Percentiles rank a stretch among this genome's conserved stretches.
phyloP scores from a whole-genome alignment of 495 filamentous ascomycete species.

The Penicillium longicatenatum region DNA sequence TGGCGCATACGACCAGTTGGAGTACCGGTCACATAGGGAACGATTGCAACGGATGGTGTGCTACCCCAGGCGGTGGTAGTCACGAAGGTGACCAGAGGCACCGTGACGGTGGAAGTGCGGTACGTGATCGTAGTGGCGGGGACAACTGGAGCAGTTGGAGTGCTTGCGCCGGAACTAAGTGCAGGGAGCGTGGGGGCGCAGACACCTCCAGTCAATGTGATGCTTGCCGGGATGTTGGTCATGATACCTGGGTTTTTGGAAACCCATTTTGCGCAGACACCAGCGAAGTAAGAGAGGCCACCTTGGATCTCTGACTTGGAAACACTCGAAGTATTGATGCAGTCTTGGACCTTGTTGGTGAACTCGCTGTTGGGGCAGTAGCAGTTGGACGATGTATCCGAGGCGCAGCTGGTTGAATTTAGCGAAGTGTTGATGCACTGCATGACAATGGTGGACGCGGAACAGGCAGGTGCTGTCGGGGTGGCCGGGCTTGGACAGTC shows the following conservation, averaged over 20 bases:
- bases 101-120: constrained; percentile 64
- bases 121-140: constrained; percentile 65
- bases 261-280: constrained; percentile 81
- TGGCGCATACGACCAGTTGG: background rate
- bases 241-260: constrained; percentile 81
- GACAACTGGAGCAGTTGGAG: constrained; percentile 29
- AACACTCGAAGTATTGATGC: constrained; percentile 75
- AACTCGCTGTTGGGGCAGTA: constrained; percentile 82
- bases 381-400: constrained; percentile 82
- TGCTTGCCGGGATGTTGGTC: constrained; percentile 64
- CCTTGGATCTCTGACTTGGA: constrained; percentile 64
- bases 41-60: constrained; percentile 47
- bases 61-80: constrained; percentile 50
- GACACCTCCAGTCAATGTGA: constrained; percentile 49
- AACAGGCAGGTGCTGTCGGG: constrained; percentile 5
- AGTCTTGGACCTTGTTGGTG: constrained; percentile 78
- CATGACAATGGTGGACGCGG: constrained; percentile 69
- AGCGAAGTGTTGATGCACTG: constrained; percentile 95
- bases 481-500: constrained; percentile 7
- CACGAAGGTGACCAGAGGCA: constrained; percentile 75
- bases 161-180: constrained; percentile 26
- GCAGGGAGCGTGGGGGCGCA: constrained; percentile 15
- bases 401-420: constrained; percentile 67
- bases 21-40: constrained; percentile 16
- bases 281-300: constrained; percentile 83